Evolutionary conservation across 2,329 filamentous ascomycete genomes (phyloP).

Genomic region (Pezicula carpinea): DNA sequence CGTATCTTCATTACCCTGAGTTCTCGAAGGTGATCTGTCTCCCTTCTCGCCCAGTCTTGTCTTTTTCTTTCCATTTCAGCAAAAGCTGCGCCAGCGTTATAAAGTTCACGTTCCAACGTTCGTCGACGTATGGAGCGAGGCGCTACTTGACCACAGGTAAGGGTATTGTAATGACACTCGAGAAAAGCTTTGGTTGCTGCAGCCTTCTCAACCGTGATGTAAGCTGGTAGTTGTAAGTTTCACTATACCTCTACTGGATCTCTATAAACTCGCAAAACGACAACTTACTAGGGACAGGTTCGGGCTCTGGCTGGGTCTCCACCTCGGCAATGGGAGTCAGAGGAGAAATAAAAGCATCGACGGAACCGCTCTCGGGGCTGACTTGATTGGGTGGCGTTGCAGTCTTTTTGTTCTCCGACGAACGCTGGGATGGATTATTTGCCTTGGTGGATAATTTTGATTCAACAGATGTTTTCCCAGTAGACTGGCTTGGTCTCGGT

Average conservation of each 20-base stretch:
- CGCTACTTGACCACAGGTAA: conserved; percentile 50
- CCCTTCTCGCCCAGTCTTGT: conserved; percentile 57
- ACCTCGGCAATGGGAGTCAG: conserved; percentile 26
- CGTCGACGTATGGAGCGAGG: conserved; percentile 57
- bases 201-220: conserved; percentile 67
- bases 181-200: conserved; percentile 81
- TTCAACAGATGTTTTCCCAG: conserved; percentile 32
- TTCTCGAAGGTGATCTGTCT: conserved; percentile 72
- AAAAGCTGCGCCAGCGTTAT: conserved; percentile 30
- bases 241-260: background rate
- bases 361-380: conserved; percentile 15
- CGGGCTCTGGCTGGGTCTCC: conserved; percentile 14
- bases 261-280: background rate
- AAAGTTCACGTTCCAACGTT: conserved; percentile 60
- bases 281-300: conserved; percentile 24
- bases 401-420: conserved; percentile 24
- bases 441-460: conserved; percentile 33
- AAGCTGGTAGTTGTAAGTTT: conserved; percentile 12
- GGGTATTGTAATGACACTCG: conserved; percentile 76
- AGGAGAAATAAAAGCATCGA: background rate
- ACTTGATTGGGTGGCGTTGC: conserved; percentile 12
- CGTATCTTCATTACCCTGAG: conserved; percentile 64
- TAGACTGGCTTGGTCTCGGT: conserved; percentile 24
- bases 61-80: conserved; percentile 51
- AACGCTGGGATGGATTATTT: conserved; percentile 20